Conservation (phyloP, 106 monocot genomes). For the Posidonia australis region DNA sequence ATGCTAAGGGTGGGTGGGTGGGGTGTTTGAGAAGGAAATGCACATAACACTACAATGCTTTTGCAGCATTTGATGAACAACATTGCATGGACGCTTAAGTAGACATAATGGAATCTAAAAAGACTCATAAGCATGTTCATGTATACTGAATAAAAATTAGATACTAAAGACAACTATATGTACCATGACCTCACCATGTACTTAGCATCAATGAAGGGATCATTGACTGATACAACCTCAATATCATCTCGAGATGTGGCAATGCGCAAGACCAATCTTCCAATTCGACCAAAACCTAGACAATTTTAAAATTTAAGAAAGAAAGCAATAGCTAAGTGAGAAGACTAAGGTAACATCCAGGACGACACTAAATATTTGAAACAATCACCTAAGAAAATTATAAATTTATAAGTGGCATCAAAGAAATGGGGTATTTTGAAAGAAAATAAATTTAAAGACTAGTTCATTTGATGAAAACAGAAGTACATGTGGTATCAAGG, state of each 20-base stretch:
- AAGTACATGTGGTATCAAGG: no score
- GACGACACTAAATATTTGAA: not conserved
- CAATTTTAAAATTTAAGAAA: not conserved
- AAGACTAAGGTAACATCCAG: not conserved
- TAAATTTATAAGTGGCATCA: not conserved
- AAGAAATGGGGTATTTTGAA: not conserved
- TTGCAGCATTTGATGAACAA: no score
- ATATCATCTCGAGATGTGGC: conserved; percentile 81
- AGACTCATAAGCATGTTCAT: no score
- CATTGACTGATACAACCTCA: conserved; percentile 86
- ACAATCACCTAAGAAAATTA: not conserved
- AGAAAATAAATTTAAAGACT: no score
- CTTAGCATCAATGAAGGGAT: conserved; percentile 94
- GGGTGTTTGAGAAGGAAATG: no score
- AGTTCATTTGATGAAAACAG: no score
- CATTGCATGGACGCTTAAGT: no score
- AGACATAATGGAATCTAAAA: no score
- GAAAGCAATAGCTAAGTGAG: not conserved
- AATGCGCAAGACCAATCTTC: conserved; percentile 80
- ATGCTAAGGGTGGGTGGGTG: no score
- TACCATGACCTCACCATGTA: conserved; percentile 61
- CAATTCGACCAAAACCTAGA: conserved; percentile 93
- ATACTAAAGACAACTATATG: not conserved
- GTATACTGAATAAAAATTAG: not conserved
- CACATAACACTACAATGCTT: no score